Percentiles rank a stretch among this genome's conserved stretches.
Evolutionary conservation across 371 early-diverging fungal species (phyloP).

Genomic region (Apophysomyces trapeziformis): DNA sequence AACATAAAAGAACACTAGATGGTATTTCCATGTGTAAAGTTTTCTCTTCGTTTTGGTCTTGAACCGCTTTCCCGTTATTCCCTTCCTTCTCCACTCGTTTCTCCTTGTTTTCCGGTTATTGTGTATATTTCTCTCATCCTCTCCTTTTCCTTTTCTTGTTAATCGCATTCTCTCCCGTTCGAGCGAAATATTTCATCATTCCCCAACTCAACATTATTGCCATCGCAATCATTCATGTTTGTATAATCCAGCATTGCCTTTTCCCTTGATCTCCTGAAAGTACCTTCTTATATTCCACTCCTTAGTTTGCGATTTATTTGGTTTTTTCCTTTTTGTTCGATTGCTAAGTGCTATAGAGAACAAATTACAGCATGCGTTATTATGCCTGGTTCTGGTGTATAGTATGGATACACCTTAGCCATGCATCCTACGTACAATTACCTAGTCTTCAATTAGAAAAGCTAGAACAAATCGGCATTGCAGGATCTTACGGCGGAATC

Average conservation of each 20-base stretch:
- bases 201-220: neutral
- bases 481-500: slow-evolving; percentile 47
- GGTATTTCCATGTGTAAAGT: slow-evolving; percentile 4
- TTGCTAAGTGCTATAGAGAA: neutral
- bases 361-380: neutral
- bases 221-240: slow-evolving; percentile 2
- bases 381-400: slow-evolving; percentile 14
- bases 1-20: neutral
- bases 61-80: slow-evolving; percentile 1
- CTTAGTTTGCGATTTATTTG: slow-evolving; percentile 3
- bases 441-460: slow-evolving; percentile 42
- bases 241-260: neutral
- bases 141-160: slow-evolving; percentile 14
- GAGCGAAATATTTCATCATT: neutral
- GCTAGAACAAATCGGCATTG: slow-evolving; percentile 41
- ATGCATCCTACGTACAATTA: slow-evolving; percentile 34
- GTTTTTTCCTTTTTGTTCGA: slow-evolving; percentile 1
- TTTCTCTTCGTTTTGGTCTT: neutral
- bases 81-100: slow-evolving; percentile 12
- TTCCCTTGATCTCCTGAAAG: slow-evolving; percentile 9
- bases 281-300: slow-evolving; percentile 10
- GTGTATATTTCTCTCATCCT: neutral
- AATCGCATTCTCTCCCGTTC: neutral
- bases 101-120: slow-evolving; percentile 9
- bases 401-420: slow-evolving; percentile 7